Percentiles rank a stretch among this genome's conserved stretches.
Conservation (phyloP, 2,329 filamentous ascomycete species). For the Pezicula neosporulosa region DNA sequence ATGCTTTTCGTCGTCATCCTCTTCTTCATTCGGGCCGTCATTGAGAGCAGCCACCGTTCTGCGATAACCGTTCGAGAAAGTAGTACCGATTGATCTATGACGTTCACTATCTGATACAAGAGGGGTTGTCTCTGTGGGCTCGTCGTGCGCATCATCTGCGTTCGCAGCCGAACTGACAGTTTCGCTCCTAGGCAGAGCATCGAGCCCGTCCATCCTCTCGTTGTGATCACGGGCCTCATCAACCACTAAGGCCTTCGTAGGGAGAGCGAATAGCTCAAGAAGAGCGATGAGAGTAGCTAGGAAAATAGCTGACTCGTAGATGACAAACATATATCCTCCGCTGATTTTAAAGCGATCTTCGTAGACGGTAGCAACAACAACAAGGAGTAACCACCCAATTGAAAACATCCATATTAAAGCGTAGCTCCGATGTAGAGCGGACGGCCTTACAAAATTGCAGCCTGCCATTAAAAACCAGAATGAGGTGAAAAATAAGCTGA, state of each 20-base stretch:
- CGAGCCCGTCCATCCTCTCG: slow-evolving; percentile 36
- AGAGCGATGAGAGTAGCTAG: slow-evolving; percentile 72
- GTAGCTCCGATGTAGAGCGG: slow-evolving; percentile 80
- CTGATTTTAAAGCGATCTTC: slow-evolving; percentile 71
- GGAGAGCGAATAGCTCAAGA: slow-evolving; percentile 75
- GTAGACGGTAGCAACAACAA: slow-evolving; percentile 67
- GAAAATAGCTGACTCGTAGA: slow-evolving; percentile 75
- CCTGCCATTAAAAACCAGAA: slow-evolving; percentile 82
- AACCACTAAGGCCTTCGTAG: slow-evolving; percentile 67
- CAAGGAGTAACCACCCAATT: slow-evolving; percentile 68
- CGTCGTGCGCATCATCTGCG: slow-evolving; percentile 23
- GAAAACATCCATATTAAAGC: slow-evolving; percentile 80
- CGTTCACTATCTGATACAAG: slow-evolving; percentile 42
- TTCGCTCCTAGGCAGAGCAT: slow-evolving; percentile 28
- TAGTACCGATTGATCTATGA: slow-evolving; percentile 48
- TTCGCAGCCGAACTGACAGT: slow-evolving; percentile 35
- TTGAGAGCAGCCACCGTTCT: slow-evolving; percentile 18
- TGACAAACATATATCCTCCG: slow-evolving; percentile 76
- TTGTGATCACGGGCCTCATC: slow-evolving; percentile 50
- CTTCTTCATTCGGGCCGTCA: slow-evolving; percentile 22
- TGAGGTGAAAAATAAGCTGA: slow-evolving; percentile 74
- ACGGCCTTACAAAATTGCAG: slow-evolving; percentile 76
- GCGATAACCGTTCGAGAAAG: slow-evolving; percentile 51
- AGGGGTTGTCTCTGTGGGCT: slow-evolving; percentile 50
- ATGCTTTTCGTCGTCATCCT: slow-evolving; percentile 27